Percentiles rank a stretch among this genome's conserved stretches.
phyloP scores from a whole-genome alignment of 306 rosid species.

The Phaseolus lunatus region DNA sequence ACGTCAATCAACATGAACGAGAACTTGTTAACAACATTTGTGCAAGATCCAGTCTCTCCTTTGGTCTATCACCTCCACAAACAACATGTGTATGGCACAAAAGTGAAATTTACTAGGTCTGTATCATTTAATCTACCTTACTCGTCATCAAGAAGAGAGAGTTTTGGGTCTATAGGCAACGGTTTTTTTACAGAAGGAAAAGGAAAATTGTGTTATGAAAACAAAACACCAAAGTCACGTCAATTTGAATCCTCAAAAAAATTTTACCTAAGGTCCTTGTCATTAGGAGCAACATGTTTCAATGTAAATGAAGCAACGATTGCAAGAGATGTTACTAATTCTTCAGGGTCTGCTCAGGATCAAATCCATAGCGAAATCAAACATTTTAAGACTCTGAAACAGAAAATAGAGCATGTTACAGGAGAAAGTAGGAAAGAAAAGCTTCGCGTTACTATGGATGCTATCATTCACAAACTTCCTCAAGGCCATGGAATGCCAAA shows the following conservation, averaged over 20 bases:
- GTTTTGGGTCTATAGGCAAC: background rate
- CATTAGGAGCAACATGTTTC: constrained; percentile 3
- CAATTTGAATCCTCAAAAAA: constrained; percentile 23
- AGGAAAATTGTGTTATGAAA: background rate
- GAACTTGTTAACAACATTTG: constrained; percentile 51
- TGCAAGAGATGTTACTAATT: constrained; percentile 1
- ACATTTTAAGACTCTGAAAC: constrained; percentile 35
- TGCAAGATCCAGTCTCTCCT: constrained; percentile 63
- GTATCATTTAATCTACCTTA: constrained; percentile 45
- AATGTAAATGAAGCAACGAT: constrained; percentile 9
- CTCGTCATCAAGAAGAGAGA: constrained; percentile 22
- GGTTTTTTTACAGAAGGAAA: background rate
- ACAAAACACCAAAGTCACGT: background rate
- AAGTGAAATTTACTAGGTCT: constrained; percentile 49
- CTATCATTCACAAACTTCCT: constrained; percentile 48
- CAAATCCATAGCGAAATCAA: constrained; percentile 21
- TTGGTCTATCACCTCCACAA: constrained; percentile 48
- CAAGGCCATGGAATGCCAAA: constrained; percentile 39
- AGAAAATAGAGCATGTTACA: constrained; percentile 39
- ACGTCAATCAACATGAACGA: constrained; percentile 53
- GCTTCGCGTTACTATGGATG: constrained; percentile 37
- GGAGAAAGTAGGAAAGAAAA: constrained; percentile 39
- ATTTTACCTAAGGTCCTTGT: background rate
- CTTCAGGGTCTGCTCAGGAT: constrained; percentile 29
- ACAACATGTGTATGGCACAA: constrained; percentile 48